Conservation (phyloP, 257 asterid genomes). For the Nicotiana paniculata region DNA sequence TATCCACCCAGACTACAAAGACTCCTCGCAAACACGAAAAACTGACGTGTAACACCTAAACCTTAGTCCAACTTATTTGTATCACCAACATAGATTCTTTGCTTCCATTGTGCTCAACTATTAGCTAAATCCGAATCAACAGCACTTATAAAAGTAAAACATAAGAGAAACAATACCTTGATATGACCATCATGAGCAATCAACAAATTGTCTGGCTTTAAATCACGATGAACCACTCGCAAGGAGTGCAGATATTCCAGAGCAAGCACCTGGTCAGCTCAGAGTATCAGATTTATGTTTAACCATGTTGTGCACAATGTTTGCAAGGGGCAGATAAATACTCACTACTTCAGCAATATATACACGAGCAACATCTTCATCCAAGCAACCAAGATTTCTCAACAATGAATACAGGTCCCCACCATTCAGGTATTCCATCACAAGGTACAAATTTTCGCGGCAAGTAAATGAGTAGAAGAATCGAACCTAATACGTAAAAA, state of each 20-base stretch:
- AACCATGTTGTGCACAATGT: neutral
- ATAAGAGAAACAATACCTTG: slow-evolving; percentile 45
- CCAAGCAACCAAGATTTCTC: slow-evolving; percentile 96
- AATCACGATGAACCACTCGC: slow-evolving; percentile 96
- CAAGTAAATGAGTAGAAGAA: slow-evolving; percentile 98
- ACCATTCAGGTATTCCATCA: slow-evolving; percentile 98
- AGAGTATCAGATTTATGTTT: slow-evolving; percentile 5
- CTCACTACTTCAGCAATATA: slow-evolving; percentile 99
- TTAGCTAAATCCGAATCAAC: neutral
- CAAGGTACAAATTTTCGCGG: slow-evolving; percentile 95
- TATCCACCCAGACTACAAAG: neutral
- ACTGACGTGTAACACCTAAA: neutral
- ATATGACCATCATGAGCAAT: slow-evolving; percentile 99
- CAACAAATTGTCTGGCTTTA: slow-evolving; percentile 97
- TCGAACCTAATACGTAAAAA: slow-evolving; percentile 56
- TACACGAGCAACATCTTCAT: slow-evolving; percentile 95
- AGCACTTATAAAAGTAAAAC: neutral
- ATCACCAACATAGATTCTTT: neutral
- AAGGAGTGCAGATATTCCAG: slow-evolving; percentile 94
- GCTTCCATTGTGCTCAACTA: neutral
- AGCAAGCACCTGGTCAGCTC: slow-evolving; percentile 84
- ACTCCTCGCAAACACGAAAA: neutral
- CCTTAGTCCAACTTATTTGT: too few species aligned
- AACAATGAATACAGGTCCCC: slow-evolving; percentile 96
- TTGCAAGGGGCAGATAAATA: slow-evolving; percentile 8